Percentiles rank a stretch among this genome's conserved stretches.
phyloP scores from a whole-genome alignment of 805 yeast species.

The Yueomyces sp. region DNA sequence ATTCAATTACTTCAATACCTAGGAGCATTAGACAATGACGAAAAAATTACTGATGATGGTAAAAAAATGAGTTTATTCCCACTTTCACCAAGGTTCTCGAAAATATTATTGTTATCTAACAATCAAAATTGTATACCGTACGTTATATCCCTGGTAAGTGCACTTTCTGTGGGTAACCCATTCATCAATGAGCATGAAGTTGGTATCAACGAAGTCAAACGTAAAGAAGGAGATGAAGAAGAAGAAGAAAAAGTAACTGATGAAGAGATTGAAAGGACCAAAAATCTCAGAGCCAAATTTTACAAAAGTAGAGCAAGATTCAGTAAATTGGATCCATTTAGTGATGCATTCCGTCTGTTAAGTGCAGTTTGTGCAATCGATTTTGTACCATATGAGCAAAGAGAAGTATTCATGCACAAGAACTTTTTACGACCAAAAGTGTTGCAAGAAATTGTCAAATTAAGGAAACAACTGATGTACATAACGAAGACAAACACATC shows the following conservation, averaged over 20 bases:
- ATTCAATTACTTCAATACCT: conserved; percentile 52
- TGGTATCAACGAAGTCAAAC: conserved; percentile 30
- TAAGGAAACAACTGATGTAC: conserved; percentile 66
- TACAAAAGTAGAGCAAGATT: conserved; percentile 47
- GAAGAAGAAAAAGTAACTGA: conserved; percentile 20
- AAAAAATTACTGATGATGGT: conserved; percentile 63
- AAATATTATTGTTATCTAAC: conserved; percentile 77
- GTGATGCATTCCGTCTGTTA: conserved; percentile 64
- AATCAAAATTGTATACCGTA: conserved; percentile 79
- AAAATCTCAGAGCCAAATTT: conserved; percentile 36
- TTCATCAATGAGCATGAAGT: conserved; percentile 64
- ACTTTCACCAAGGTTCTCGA: conserved; percentile 83
- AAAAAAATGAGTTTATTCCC: conserved; percentile 83
- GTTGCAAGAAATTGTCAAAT: conserved; percentile 74
- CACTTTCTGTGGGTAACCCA: conserved; percentile 87
- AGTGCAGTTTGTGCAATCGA: conserved; percentile 84
- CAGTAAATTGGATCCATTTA: conserved; percentile 50
- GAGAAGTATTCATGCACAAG: conserved; percentile 35
- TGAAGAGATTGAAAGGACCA: conserved; percentile 27
- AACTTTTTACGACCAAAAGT: conserved; percentile 66
- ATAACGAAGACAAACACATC: conserved; percentile 58
- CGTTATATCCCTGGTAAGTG: conserved; percentile 84
- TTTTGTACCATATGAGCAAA: conserved; percentile 42
- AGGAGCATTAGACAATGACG: conserved; percentile 57
- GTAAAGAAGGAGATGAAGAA: conserved; percentile 4